Conservation (phyloP, 2,329 filamentous ascomycete species). For the Colletotrichum sp. region DNA sequence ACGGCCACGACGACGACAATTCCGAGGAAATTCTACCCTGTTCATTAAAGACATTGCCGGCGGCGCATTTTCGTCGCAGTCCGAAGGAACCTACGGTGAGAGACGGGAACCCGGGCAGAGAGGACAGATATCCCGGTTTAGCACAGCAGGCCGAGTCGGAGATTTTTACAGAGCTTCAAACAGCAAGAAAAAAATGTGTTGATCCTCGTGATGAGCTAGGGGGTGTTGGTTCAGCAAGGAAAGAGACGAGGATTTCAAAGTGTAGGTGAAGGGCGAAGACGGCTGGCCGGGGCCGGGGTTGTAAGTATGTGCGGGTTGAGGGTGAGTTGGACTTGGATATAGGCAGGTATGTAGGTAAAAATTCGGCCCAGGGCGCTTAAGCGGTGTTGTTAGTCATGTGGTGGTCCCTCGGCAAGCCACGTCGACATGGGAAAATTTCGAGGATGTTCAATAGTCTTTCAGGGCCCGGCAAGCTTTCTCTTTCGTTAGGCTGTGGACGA, state of each 20-base stretch:
- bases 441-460: neutral
- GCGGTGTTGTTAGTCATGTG: neutral
- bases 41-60: neutral
- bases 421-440: neutral
- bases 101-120: neutral
- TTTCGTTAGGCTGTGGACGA: neutral
- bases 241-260: neutral
- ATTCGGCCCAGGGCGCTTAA: neutral
- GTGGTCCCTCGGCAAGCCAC: neutral
- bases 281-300: neutral
- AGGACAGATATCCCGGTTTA: neutral
- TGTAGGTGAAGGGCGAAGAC: neutral
- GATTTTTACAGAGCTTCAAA: neutral
- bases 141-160: neutral
- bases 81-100: slow-evolving; percentile 3
- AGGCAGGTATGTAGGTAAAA: neutral
- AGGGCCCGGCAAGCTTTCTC: neutral
- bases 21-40: neutral
- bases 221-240: neutral
- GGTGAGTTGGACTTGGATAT: neutral
- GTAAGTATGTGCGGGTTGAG: neutral
- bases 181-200: neutral
- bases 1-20: neutral
- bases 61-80: neutral
- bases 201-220: neutral